Percentiles rank a stretch among this genome's conserved stretches.
Evolutionary conservation across 352 stramenopile genomes (phyloP).

Genomic region (Hyaloperonospora brassicae): DNA sequence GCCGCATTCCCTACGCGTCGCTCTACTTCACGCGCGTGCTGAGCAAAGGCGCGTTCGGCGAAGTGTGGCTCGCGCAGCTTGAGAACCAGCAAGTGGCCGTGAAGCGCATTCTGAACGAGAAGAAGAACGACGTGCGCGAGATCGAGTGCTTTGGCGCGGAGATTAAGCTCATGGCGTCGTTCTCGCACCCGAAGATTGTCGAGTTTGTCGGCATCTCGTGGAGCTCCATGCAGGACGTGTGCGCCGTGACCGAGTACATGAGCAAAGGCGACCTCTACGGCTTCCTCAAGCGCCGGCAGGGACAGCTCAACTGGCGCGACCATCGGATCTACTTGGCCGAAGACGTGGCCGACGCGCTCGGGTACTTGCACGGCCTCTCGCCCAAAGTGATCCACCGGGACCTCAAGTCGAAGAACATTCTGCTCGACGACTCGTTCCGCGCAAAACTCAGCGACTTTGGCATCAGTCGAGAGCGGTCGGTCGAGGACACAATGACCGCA

Average conservation of each 20-base stretch:
- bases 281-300: conserved; percentile 61
- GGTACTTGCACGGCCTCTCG: conserved; percentile 62
- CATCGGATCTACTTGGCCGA: conserved; percentile 70
- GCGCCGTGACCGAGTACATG: conserved; percentile 81
- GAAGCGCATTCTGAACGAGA: conserved; percentile 76
- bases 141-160: conserved; percentile 79
- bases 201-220: conserved; percentile 74
- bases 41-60: conserved; percentile 79
- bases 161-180: conserved; percentile 82
- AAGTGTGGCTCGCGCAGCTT: conserved; percentile 78
- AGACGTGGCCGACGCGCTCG: conserved; percentile 61
- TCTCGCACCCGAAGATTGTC: conserved; percentile 77
- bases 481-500: conserved; percentile 77
- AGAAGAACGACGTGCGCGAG: conserved; percentile 75
- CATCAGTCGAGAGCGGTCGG: conserved; percentile 65
- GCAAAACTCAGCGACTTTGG: conserved; percentile 71
- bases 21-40: conserved; percentile 80
- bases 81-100: conserved; percentile 73
- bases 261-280: conserved; percentile 60
- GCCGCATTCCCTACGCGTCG: conserved; percentile 60
- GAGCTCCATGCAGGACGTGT: conserved; percentile 61
- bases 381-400: conserved; percentile 79
- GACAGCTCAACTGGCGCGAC: conserved; percentile 61
- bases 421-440: conserved; percentile 53
- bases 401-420: conserved; percentile 73